Evolutionary conservation across 768 basidiomycete genomes (phyloP), one percentile per base, ranked within the genome.

Genomic region (Phylloporus arenicola): DNA sequence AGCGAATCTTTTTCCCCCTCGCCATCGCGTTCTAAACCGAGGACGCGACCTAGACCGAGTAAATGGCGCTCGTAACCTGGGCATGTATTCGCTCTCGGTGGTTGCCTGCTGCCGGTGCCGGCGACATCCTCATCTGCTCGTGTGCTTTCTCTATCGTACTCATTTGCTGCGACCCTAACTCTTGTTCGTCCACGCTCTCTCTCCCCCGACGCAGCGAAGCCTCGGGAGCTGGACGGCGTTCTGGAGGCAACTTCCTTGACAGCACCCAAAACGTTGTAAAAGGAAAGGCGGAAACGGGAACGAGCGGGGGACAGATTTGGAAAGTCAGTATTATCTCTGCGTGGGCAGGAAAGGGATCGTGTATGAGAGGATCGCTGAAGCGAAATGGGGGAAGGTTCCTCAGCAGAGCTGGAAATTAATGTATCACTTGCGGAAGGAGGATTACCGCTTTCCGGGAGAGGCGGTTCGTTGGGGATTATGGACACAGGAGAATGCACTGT

Each of bases 141-240:
- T 29, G 7, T 20, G n/a, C 13, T 24, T 39, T 11, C 20, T 17
- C 33, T 24, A 29, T 5, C 14, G n/a, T 50, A 48, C 10, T 43
- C 51, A 24, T n/a, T 60, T 11, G 22, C 16, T n/a, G 27, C 0
- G 5, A 8, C n/a, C 37, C 64, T 62, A 10, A 33, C 47, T 40
- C 54, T 58, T 14, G 64, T 41, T 30, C 62, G 60, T 20, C 62
- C 62, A 29, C 58, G 60, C 20, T 54, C 64, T 24, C 24, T 43
- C 39, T 67, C 64, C 38, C 76, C 74, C 5, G 72, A 72, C 24
- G 53, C 52, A 10, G 74, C 70, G 16, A 69, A 49, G 43, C 70
- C 72, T 13, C 52, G 40, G 2, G 60, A 42, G 29, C 17, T 50
- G 5, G 61, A 53, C 14, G 56, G 42, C 41, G 52, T 6, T 51